These are phyloP conservation scores for Daldinia bambusicola DNA, from an alignment of 495 filamentous ascomycete species.

Conservation along the genomic window DNA sequence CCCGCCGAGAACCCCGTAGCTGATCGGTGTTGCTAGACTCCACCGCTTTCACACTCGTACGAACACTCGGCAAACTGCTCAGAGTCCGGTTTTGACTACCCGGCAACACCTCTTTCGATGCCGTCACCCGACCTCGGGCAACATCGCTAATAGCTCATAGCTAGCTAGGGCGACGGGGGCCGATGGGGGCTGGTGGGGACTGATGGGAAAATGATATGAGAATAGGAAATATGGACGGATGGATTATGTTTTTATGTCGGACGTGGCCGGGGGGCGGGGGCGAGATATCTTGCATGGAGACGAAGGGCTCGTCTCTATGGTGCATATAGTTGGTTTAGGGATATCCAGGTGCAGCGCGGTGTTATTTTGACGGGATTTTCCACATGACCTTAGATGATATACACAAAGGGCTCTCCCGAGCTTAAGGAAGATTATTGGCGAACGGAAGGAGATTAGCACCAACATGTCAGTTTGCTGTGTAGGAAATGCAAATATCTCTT, in stretches of 20 bases:
- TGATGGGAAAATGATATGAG: too few relatives aligned
- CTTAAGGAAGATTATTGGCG: not conserved
- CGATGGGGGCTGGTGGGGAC: too few relatives aligned
- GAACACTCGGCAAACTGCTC: conserved; percentile 75
- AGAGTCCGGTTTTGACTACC: conserved; percentile 69
- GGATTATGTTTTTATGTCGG: conserved; percentile 26
- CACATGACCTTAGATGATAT: conserved; percentile 7
- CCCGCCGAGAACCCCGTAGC: conserved; percentile 56
- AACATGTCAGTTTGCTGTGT: not conserved
- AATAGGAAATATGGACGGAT: conserved; percentile 20
- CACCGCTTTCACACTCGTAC: conserved; percentile 82
- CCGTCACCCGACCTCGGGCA: conserved; percentile 67
- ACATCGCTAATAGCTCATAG: conserved; percentile 41
- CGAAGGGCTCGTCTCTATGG: conserved; percentile 44
- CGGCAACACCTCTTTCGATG: conserved; percentile 74
- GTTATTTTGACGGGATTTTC: conserved; percentile 18
- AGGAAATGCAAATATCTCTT: conserved; percentile 7
- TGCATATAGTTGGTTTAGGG: conserved; percentile 34
- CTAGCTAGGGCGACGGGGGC: not conserved
- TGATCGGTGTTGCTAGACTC: conserved; percentile 73
- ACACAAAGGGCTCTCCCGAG: conserved; percentile 14
- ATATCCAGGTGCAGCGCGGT: conserved; percentile 44
- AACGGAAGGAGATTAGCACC: conserved; percentile 4
- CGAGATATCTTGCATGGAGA: conserved; percentile 39
- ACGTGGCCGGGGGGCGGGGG: conserved; percentile 18